phyloP scores from a whole-genome alignment of 345 rosid genomes.

The Mercurialis annua region DNA sequence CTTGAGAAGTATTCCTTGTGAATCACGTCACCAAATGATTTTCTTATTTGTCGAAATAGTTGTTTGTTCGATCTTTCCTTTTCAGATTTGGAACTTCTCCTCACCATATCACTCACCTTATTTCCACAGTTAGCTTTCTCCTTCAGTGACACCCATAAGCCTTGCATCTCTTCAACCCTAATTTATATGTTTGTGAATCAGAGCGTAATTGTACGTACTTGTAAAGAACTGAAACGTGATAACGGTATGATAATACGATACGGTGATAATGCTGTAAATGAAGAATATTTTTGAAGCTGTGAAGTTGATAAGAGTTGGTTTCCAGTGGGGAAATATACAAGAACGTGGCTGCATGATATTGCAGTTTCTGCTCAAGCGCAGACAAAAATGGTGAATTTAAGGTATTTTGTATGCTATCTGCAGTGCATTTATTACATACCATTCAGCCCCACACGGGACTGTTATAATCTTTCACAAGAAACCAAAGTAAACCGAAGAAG shows the following conservation, averaged over 20 bases:
- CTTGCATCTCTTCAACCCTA: constrained; percentile 26
- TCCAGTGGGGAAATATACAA: constrained; percentile 22
- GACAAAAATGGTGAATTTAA: constrained; percentile 26
- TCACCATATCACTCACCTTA: constrained; percentile 20
- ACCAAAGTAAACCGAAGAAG: no score
- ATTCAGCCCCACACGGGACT: constrained; percentile 13
- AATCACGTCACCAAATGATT: constrained; percentile 26
- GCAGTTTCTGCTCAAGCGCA: constrained; percentile 12
- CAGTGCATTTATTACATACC: constrained; percentile 24
- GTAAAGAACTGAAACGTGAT: no score
- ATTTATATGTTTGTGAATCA: no score
- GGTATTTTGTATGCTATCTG: constrained; percentile 25
- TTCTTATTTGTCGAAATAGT: constrained; percentile 15
- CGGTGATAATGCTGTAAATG: no score
- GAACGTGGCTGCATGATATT: constrained; percentile 25
- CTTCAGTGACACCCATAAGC: constrained; percentile 37
- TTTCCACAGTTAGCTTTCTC: constrained; percentile 33
- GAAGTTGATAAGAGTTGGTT: no score
- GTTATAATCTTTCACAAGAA: no score
- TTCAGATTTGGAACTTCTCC: not conserved
- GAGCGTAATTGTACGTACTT: no score
- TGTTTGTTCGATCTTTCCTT: constrained; percentile 12
- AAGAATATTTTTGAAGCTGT: no score
- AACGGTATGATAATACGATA: no score
- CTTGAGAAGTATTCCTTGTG: constrained; percentile 21